Conservation (phyloP, 495 filamentous ascomycete species). For the Haplographium delicatum region DNA sequence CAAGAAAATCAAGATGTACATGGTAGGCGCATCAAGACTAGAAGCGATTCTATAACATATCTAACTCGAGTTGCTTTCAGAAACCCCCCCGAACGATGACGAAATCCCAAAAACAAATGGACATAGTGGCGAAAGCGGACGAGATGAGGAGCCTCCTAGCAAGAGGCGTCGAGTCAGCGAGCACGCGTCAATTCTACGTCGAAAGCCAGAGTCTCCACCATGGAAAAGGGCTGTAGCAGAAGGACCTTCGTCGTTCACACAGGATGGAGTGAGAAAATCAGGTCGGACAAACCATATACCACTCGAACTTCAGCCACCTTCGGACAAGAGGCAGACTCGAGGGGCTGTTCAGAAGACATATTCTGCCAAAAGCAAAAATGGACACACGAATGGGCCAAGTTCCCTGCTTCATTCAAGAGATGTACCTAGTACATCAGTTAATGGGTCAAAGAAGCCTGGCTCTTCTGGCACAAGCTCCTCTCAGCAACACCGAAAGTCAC, state of each 20-base stretch:
- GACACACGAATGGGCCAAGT: constrained; percentile 28
- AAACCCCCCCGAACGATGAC: constrained; percentile 5
- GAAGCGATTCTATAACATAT: neutral
- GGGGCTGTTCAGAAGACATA: constrained; percentile 32
- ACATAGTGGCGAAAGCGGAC: constrained; percentile 10
- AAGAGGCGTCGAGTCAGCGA: constrained; percentile 71
- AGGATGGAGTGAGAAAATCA: constrained; percentile 78
- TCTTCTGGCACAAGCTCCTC: constrained; percentile 17
- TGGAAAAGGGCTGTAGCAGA: constrained; percentile 89
- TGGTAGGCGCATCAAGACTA: constrained; percentile 10
- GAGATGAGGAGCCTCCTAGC: constrained; percentile 50
- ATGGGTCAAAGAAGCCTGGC: constrained; percentile 17
- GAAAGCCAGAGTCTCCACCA: constrained; percentile 67
- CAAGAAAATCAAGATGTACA: constrained; percentile 20
- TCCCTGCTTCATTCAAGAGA: constrained; percentile 19
- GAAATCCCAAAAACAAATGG: constrained; percentile 20
- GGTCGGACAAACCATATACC: constrained; percentile 73
- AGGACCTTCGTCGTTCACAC: constrained; percentile 77
- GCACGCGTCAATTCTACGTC: constrained; percentile 31
- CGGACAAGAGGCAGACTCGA: constrained; percentile 55
- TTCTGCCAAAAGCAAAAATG: constrained; percentile 30
- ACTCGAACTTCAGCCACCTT: constrained; percentile 60
- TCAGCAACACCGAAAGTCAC: constrained; percentile 17
- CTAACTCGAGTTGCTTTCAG: constrained; percentile 11
- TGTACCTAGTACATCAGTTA: constrained; percentile 6